Percentiles rank a stretch among this genome's conserved stretches.
Evolutionary conservation across 305 asterid genomes (phyloP).

Genomic region (Solanum hybrid): DNA sequence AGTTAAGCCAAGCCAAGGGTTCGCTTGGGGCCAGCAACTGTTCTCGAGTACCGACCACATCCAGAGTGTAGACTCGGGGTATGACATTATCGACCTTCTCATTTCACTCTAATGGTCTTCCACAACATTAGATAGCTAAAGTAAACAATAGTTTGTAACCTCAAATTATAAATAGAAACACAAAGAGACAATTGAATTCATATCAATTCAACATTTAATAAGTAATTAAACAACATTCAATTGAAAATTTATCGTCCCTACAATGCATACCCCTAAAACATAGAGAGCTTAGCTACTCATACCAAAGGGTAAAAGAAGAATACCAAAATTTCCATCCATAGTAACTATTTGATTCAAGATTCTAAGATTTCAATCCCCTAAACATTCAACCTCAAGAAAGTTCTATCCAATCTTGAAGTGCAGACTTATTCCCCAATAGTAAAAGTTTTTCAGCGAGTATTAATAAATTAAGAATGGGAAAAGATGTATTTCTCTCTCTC

Average conservation of each 20-base stretch:
- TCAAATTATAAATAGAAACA: not conserved
- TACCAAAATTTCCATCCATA: not conserved
- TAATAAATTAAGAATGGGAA: not conserved
- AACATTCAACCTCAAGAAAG: not conserved
- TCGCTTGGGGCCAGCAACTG: not conserved
- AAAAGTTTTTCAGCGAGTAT: not conserved
- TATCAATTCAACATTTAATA: not conserved
- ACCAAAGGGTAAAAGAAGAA: not conserved
- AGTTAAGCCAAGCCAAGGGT: not conserved
- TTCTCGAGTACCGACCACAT: not conserved
- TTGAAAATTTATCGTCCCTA: not conserved
- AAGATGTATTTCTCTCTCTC: not conserved
- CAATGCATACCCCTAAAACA: not conserved
- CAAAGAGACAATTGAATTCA: not conserved
- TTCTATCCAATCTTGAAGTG: not conserved
- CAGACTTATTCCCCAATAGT: not conserved
- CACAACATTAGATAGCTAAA: not conserved
- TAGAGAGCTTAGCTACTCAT: not conserved
- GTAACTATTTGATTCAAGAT: not conserved
- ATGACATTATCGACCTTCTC: not conserved
- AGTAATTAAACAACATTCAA: not conserved
- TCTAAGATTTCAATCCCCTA: not conserved
- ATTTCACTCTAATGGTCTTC: not conserved
- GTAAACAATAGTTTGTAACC: not conserved
- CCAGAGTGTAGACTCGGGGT: not conserved